phyloP scores from a whole-genome alignment of 2,329 filamentous ascomycete species.

The Cladosporium colombiae region DNA sequence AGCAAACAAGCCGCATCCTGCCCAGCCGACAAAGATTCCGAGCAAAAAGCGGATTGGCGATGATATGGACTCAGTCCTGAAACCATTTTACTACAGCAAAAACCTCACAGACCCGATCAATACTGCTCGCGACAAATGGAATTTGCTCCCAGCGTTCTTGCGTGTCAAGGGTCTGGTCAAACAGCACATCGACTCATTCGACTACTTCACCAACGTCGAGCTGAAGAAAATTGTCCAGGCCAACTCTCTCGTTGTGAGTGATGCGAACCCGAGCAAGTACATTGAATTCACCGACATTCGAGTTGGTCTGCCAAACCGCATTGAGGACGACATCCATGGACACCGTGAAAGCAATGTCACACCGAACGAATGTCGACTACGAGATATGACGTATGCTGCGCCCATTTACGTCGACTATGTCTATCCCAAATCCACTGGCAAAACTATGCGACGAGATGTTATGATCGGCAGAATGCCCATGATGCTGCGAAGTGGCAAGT shows the following conservation, averaged over 20 bases:
- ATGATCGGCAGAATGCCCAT: conserved; percentile 89
- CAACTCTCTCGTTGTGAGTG: conserved; percentile 84
- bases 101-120: conserved; percentile 68
- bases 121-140: conserved; percentile 87
- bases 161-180: conserved; percentile 97
- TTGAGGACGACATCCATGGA: conserved; percentile 71
- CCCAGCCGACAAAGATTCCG: conserved; percentile 20
- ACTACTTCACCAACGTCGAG: conserved; percentile 95
- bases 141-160: conserved; percentile 92
- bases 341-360: conserved; percentile 69
- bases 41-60: conserved; percentile 34
- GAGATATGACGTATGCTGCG: conserved; percentile 97
- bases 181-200: conserved; percentile 98
- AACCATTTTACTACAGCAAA: conserved; percentile 71
- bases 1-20: conserved; percentile 20
- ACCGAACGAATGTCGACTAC: conserved; percentile 92
- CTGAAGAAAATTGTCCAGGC: conserved; percentile 95
- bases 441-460: conserved; percentile 71
- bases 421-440: conserved; percentile 79
- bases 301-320: conserved; percentile 76
- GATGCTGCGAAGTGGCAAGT: conserved; percentile 96
- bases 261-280: conserved; percentile 90
- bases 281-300: conserved; percentile 72
- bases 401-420: conserved; percentile 91
- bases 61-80: conserved; percentile 60